A percentile compares a stretch with the other conserved stretches of the same genome.
Conservation (phyloP, 176 grass and related monocot species). For the Avena eriantha region DNA sequence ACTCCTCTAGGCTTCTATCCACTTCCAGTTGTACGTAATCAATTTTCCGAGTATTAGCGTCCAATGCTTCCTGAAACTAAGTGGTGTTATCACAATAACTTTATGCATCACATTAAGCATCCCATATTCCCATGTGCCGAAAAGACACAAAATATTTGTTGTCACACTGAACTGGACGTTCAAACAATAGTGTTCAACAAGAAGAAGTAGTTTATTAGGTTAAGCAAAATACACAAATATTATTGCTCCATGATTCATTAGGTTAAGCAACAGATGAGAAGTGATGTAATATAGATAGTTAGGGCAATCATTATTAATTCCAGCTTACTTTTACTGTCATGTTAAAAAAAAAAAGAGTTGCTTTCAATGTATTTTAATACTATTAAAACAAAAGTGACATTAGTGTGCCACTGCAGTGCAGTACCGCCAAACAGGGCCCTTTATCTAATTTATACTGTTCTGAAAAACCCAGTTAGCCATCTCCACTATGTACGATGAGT, state of each 20-base stretch:
- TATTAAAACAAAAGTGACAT: background rate
- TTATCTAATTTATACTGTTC: background rate
- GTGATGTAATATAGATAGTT: background rate
- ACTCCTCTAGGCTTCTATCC: conserved; percentile 5
- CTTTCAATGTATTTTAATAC: background rate
- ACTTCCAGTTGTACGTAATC: conserved; percentile 11
- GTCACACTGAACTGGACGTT: conserved; percentile 21
- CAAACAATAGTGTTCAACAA: background rate
- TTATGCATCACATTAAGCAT: conserved; percentile 8
- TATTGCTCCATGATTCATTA: conserved; percentile 4
- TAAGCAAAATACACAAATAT: background rate
- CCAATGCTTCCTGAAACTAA: conserved; percentile 12
- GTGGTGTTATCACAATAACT: conserved; percentile 4
- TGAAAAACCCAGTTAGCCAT: background rate
- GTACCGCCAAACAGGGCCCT: background rate
- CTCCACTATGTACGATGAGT: background rate
- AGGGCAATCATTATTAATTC: background rate
- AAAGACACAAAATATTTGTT: conserved; percentile 35
- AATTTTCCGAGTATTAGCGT: conserved; percentile 16
- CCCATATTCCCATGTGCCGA: background rate
- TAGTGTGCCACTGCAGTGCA: background rate
- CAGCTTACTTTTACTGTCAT: background rate
- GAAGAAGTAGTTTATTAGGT: background rate
- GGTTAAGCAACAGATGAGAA: background rate
- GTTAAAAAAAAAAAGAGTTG: background rate